These are phyloP conservation scores for Termitomyces sp. DNA, from an alignment of 768 basidiomycete genomes.

Conservation along the genomic window DNA sequence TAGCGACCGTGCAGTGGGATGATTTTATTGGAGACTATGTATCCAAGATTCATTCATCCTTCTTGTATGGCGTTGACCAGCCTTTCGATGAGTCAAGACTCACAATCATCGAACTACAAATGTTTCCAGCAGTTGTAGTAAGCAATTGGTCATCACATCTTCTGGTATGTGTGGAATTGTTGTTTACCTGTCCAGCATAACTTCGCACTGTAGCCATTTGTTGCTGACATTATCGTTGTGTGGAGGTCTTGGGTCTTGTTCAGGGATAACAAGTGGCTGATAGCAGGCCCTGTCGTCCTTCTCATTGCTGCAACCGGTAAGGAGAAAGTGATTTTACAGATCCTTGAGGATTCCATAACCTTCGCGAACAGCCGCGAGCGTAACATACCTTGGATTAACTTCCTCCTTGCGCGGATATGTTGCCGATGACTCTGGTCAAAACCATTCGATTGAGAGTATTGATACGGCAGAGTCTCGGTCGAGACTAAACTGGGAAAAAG, in stretches of 20 bases:
- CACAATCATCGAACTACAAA: not conserved
- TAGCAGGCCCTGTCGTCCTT: slow-evolving; percentile 1
- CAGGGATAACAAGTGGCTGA: slow-evolving; percentile 2
- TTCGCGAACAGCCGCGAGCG: not conserved
- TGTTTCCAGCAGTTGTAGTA: not conserved
- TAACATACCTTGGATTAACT: slow-evolving; percentile 7
- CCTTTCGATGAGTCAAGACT: not conserved
- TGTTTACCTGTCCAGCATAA: not conserved
- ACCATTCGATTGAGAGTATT: not conserved
- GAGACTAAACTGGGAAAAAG: too few relatives aligned
- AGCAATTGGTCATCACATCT: slow-evolving; percentile 4
- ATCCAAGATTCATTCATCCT: not conserved
- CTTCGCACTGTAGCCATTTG: not conserved
- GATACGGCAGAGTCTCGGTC: too few relatives aligned
- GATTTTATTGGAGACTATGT: slow-evolving; percentile 2
- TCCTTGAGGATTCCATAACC: not conserved
- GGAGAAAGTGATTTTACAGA: too few relatives aligned
- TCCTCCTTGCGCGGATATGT: not conserved
- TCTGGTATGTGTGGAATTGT: not conserved
- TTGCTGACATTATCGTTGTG: slow-evolving; percentile 6
- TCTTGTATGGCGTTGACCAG: not conserved
- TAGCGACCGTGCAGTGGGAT: not conserved
- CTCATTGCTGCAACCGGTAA: slow-evolving; percentile 3
- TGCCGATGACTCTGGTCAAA: not conserved
- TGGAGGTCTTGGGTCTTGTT: slow-evolving; percentile 10